Evolutionary conservation across 73 alveolate genomes (phyloP).

Genomic region (Tetrahymena thermophila): DNA sequence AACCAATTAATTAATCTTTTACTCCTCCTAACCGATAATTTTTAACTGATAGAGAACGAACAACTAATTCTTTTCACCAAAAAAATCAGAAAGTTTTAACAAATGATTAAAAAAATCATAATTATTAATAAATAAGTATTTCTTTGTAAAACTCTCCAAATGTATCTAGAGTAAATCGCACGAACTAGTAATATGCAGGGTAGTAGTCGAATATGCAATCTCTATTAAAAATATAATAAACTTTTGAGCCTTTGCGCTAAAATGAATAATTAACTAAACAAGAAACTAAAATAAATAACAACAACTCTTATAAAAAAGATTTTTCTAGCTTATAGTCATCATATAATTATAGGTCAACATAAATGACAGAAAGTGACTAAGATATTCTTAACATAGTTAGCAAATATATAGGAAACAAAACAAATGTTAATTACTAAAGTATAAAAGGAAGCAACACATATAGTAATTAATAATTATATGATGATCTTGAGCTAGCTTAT

Average conservation of each 20-base stretch:
- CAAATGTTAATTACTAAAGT: background rate
- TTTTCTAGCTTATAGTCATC: background rate
- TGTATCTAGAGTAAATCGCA: background rate
- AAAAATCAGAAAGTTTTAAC: background rate
- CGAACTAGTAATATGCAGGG: background rate
- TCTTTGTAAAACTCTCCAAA: background rate
- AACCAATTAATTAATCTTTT: background rate
- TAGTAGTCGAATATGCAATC: background rate
- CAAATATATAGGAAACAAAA: background rate
- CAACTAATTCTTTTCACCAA: background rate
- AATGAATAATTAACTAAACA: background rate
- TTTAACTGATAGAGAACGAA: background rate
- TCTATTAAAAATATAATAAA: too few species aligned
- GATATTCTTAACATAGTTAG: background rate
- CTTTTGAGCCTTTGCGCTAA: background rate
- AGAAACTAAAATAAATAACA: background rate
- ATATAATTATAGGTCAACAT: background rate
- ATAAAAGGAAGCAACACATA: background rate
- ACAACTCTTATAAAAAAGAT: background rate
- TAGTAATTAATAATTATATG: background rate
- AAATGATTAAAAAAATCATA: background rate
- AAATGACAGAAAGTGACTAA: background rate
- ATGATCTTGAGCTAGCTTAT: background rate
- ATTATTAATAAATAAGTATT: background rate
- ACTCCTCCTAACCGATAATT: background rate